Conservation (phyloP, 129 eudicot species). For the Sambucus nigra region DNA sequence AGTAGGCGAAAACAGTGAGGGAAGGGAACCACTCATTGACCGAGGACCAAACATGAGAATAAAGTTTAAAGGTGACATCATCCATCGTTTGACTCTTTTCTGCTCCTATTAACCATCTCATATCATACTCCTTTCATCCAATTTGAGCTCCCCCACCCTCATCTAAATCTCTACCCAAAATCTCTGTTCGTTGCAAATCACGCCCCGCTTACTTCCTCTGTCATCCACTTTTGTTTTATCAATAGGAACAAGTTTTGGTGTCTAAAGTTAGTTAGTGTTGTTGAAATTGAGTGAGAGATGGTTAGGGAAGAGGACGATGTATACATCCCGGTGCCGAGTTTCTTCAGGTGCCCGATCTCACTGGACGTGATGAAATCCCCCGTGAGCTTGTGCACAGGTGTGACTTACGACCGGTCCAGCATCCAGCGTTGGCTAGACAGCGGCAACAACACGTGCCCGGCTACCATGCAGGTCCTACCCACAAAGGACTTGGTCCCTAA, state of each 20-base stretch:
- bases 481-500: constrained; percentile 44
- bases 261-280: too few species aligned
- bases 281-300: too few species aligned
- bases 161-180: not conserved
- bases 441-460: constrained; percentile 66
- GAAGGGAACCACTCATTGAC: too few species aligned
- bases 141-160: not conserved
- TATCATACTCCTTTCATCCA: not conserved
- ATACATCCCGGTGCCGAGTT: constrained; percentile 27
- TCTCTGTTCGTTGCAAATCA: too few species aligned
- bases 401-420: constrained; percentile 46
- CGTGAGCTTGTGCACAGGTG: constrained; percentile 54
- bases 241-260: too few species aligned
- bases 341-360: constrained; percentile 46
- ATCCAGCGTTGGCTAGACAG: constrained; percentile 51
- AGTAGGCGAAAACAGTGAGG: too few species aligned
- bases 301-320: constrained; percentile 22
- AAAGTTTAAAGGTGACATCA: not conserved
- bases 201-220: not conserved
- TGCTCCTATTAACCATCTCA: too few species aligned
- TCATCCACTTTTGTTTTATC: too few species aligned
- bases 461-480: constrained; percentile 52
- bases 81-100: not conserved
- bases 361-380: constrained; percentile 55
- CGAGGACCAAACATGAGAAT: too few species aligned